Percentiles rank a stretch among this genome's conserved stretches.
These are phyloP conservation scores for Cryptococcus deneoformans DNA, from an alignment of 1,284 basidiomycete genomes.

Conservation along the genomic window DNA sequence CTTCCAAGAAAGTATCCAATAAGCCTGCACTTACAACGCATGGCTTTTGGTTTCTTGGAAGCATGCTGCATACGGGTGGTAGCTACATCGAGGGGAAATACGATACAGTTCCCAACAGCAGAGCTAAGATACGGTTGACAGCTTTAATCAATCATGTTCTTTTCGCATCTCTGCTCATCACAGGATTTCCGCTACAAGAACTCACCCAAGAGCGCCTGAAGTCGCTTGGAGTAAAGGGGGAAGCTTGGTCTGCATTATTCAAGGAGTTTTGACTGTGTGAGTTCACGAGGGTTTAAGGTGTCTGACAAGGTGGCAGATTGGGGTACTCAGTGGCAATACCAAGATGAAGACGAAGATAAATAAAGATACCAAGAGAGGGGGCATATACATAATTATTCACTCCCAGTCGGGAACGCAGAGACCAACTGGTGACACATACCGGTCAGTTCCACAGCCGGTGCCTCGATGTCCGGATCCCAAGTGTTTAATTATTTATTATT, in stretches of 20 bases:
- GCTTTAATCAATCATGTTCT: background rate
- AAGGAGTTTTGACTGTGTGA: too few relatives aligned
- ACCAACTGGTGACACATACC: too few relatives aligned
- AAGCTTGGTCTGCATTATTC: constrained; percentile 33
- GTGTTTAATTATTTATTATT: too few relatives aligned
- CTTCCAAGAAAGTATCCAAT: constrained; percentile 6
- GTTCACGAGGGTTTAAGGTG: too few relatives aligned
- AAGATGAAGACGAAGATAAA: too few relatives aligned
- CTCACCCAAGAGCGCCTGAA: constrained; percentile 48
- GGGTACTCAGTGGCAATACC: too few relatives aligned
- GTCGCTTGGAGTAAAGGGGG: constrained; percentile 53
- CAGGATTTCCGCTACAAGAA: background rate
- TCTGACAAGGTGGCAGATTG: too few relatives aligned
- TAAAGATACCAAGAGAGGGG: too few relatives aligned
- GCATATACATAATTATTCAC: too few relatives aligned
- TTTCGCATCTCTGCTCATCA: background rate
- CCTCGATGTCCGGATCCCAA: too few relatives aligned
- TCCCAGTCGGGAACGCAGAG: too few relatives aligned
- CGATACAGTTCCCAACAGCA: constrained; percentile 49
- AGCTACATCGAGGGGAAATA: constrained; percentile 54
- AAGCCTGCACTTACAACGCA: constrained; percentile 17
- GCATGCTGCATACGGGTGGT: constrained; percentile 46
- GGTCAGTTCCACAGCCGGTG: too few relatives aligned
- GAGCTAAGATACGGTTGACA: constrained; percentile 22
- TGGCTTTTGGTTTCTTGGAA: constrained; percentile 2